A percentile compares a stretch with the other conserved stretches of the same genome.
Conservation (phyloP, 441 rosid genomes). For the Raphanus hybrid region DNA sequence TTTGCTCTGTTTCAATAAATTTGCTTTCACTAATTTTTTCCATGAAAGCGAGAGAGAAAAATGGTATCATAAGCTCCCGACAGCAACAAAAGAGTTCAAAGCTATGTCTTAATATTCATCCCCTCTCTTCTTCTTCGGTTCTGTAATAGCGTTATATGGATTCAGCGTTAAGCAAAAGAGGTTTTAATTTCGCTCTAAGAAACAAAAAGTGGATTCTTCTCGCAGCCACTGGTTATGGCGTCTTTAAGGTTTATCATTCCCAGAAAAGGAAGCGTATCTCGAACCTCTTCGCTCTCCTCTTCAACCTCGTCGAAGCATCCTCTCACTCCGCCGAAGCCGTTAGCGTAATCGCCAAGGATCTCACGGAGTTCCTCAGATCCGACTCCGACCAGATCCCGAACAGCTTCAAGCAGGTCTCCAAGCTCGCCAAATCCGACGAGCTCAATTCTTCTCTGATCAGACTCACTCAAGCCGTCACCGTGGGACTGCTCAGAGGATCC, state of each 20-base stretch:
- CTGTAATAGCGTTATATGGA: conserved; percentile 37
- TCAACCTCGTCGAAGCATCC: conserved; percentile 63
- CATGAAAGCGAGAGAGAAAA: conserved; percentile 20
- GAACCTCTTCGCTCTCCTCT: conserved; percentile 54
- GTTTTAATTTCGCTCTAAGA: conserved; percentile 47
- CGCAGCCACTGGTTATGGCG: conserved; percentile 56
- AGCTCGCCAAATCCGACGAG: conserved; percentile 62
- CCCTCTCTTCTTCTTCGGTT: neutral
- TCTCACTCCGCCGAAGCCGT: conserved; percentile 64
- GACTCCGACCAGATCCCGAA: conserved; percentile 76
- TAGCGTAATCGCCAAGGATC: conserved; percentile 57
- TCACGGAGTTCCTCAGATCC: conserved; percentile 60
- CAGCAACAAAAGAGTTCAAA: neutral
- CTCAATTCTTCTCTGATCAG: conserved; percentile 51
- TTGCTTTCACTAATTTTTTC: conserved; percentile 4
- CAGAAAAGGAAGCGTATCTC: conserved; percentile 54
- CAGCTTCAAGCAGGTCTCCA: conserved; percentile 76
- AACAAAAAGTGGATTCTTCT: conserved; percentile 62
- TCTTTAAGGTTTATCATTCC: conserved; percentile 63
- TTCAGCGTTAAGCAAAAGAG: conserved; percentile 30
- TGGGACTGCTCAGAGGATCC: conserved; percentile 58
- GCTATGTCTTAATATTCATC: neutral
- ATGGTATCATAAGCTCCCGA: neutral
- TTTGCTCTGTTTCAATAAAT: conserved; percentile 31
- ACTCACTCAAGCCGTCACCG: conserved; percentile 59